phyloP scores from a whole-genome alignment of 2,329 filamentous ascomycete species.

The Coniella vitis region DNA sequence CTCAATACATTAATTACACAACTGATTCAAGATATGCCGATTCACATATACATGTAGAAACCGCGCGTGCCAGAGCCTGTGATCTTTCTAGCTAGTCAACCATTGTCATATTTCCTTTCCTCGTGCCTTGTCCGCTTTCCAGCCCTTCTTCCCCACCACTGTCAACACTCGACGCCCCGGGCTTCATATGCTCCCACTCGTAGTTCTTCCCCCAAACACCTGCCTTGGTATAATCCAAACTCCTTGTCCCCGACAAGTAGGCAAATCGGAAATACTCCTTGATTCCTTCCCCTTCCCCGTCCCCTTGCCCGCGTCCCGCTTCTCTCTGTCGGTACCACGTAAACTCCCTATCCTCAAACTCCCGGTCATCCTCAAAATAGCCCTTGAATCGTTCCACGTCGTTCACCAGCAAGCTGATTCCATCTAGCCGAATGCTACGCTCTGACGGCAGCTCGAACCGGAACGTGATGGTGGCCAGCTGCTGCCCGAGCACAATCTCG shows the following conservation, averaged over 20 bases:
- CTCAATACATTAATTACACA: too few species aligned
- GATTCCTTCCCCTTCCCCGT: conserved; percentile 31
- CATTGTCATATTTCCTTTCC: background rate
- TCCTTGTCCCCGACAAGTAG: conserved; percentile 58
- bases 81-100: conserved; percentile 2
- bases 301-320: too few species aligned
- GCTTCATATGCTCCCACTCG: conserved; percentile 58
- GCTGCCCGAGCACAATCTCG: conserved; percentile 36
- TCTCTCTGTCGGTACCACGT: conserved; percentile 55
- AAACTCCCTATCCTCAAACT: conserved; percentile 36
- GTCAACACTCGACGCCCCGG: conserved; percentile 49
- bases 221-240: conserved; percentile 69
- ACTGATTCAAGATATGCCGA: background rate
- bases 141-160: conserved; percentile 19
- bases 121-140: conserved; percentile 6
- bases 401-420: conserved; percentile 74
- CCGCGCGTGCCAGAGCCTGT: too few species aligned
- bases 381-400: conserved; percentile 76
- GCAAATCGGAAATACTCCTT: conserved; percentile 75
- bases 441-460: conserved; percentile 41
- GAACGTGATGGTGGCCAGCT: conserved; percentile 60
- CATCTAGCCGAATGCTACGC: conserved; percentile 51
- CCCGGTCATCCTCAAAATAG: conserved; percentile 55
- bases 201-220: conserved; percentile 61
- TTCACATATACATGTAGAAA: too few species aligned